Evolutionary conservation across 1,139 yeast genomes (phyloP), one percentile per base, ranked within the genome.

Genomic region (Taphrina wiesneri): DNA sequence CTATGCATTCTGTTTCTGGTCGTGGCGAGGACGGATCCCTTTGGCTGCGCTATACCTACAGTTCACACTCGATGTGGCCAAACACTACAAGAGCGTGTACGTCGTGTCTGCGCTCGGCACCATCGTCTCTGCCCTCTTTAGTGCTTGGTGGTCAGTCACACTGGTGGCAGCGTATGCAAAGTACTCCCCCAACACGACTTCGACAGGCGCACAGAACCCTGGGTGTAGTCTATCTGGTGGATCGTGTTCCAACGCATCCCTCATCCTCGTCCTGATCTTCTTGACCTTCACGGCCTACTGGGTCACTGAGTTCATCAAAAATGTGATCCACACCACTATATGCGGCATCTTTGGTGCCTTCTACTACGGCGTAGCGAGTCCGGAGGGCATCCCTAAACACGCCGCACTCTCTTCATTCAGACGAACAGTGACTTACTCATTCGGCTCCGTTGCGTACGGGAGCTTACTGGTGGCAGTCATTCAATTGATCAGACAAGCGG

Each of bases 401-500:
- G 96, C 96, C 9, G 95, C 96, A 0, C 76, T 85, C 67, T 92
- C 96, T 5, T 87, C 97, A 1, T 85, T 92, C 71, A 86, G 84
- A 73, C 82, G 96, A 72, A 90, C 96, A 0, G 77, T 90, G 79
- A 88, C 96, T 1, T 89, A 87, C 74, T 88, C 95, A 47, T 88
- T 91, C 74, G 97, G 98, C 0, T 89, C 97, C 2, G 87, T 92
- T 66, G 87, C 96, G 74, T 88, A 89, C 74, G 97, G 97, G 0
- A 88, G 96, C 0, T 78, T 91, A 71, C 83, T 90, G 72, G 96
- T 90, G 15, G 84, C 97, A 0, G 70, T 90, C 34, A 82, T 91
- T 70, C 92, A 89, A 74, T 78, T 88, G 32, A 71, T 86, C 46
- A 83, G 85, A 67, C 86, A 85, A 68, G 75, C 82, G 13, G 72